Base-by-base conservation (phyloP, 2,329 filamentous ascomycete species). In the Xylariales sp. region DNA sequence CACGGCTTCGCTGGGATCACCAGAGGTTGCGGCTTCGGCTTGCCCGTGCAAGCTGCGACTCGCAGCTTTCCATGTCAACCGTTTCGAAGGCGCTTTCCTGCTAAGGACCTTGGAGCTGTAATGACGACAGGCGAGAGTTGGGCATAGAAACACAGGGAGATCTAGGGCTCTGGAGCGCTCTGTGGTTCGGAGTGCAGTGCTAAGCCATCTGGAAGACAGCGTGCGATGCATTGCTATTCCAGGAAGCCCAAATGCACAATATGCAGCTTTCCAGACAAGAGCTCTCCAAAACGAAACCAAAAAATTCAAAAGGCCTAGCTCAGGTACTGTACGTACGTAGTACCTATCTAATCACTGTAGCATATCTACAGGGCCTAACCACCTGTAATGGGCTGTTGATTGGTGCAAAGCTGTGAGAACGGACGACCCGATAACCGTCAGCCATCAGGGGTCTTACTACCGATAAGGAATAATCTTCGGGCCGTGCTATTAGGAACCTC, bases 111-210 rank as follows among this genome's bases (percentile, higher is more conserved):
- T 16, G 9, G 19, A 20, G 21, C 38, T 41, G 28, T 10, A 31
- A 35, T 32, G 52, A 54, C 27, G 45, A 47, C 21, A 59, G 57
- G 51, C 64, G 32, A 69, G 49, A 4, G 64, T 61, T 27, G 73
- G 73, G 51, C 71, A 76, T 14, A 76, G 56, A 48, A 71, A 76
- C 1, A 69, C 44, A 16, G 72, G 71, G 25, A 75, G 54, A 32
- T 70, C 65, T 20, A 63, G 52, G 40, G 43, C 37, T 20, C 57
- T 42, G 7, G 62, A 51, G 20, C 54, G 53, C 40, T 72, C 69
- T 19, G 60, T 57, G 6, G 70, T 63, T n/a, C 62, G 63, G 36
- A 73, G 49, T 11, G 66, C 66, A 43, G 61, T 59, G 28, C 60
- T 63, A 20, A 73, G 59, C 63, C 68, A 70, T 59, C 61, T 59